phyloP scores from a whole-genome alignment of 768 basidiomycete species.

The Suillus variegatus region DNA sequence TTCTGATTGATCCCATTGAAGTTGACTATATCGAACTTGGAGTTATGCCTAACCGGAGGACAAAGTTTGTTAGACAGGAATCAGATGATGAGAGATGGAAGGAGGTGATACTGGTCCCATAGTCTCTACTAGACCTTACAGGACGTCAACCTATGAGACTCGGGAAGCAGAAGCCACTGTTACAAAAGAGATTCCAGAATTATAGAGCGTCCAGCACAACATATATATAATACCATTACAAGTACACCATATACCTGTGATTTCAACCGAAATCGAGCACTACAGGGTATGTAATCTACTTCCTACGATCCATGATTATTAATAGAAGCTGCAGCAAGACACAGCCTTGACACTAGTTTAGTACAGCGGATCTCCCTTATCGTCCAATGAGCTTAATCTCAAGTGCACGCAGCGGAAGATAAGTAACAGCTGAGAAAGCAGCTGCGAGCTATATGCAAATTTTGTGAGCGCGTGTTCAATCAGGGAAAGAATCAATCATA shows the following conservation, averaged over 20 bases:
- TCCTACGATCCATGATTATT: background rate
- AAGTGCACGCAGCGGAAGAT: conserved; percentile 47
- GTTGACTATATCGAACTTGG: conserved; percentile 72
- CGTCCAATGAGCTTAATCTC: conserved; percentile 47
- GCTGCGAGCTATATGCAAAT: conserved; percentile 39
- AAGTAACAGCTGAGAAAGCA: conserved; percentile 46
- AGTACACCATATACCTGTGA: background rate
- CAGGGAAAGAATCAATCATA: conserved; percentile 19
- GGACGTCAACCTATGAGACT: background rate
- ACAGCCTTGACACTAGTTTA: background rate
- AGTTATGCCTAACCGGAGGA: conserved; percentile 57
- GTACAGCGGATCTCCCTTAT: conserved; percentile 14
- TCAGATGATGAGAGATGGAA: conserved; percentile 48
- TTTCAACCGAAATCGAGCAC: background rate
- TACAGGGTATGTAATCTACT: background rate
- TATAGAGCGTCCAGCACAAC: background rate
- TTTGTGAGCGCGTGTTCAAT: background rate
- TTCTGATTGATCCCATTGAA: conserved; percentile 68
- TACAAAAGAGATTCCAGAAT: background rate
- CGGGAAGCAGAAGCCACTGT: background rate
- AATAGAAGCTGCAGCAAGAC: no score
- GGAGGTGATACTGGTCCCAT: conserved; percentile 69
- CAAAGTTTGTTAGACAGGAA: conserved; percentile 47
- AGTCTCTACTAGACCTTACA: background rate
- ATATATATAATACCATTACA: background rate